A percentile compares a stretch with the other conserved stretches of the same genome.
Evolutionary conservation across 2,329 filamentous ascomycete genomes (phyloP).

Genomic region (Pseudogymnoascus pannorum): DNA sequence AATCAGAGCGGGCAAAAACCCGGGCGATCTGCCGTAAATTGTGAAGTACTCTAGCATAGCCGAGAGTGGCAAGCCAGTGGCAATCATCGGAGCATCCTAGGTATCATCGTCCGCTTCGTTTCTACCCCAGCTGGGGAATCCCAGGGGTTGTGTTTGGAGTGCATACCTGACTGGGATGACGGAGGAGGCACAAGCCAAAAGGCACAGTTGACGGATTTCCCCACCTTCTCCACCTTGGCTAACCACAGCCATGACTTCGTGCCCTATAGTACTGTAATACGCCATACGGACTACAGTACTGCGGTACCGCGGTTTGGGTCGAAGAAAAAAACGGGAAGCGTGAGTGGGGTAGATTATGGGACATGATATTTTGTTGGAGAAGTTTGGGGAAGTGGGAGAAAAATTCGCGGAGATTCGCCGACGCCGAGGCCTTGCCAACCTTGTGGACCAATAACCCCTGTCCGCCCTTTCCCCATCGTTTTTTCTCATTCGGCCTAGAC

Average conservation of each 20-base stretch:
- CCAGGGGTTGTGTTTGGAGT: background rate
- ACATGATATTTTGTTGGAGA: background rate
- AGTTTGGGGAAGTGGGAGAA: background rate
- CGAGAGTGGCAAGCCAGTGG: background rate
- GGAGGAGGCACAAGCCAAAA: background rate
- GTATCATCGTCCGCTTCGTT: background rate
- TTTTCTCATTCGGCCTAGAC: background rate
- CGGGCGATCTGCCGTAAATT: background rate
- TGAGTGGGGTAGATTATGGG: background rate
- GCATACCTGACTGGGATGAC: background rate
- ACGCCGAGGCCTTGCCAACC: background rate
- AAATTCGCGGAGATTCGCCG: background rate
- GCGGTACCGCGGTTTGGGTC: background rate
- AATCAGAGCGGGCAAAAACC: background rate
- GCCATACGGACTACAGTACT: background rate
- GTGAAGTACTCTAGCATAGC: background rate
- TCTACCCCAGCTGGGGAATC: background rate
- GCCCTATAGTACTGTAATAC: background rate
- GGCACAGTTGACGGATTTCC: background rate
- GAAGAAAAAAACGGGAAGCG: background rate
- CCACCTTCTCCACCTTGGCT: background rate
- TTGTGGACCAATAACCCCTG: background rate
- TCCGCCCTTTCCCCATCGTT: background rate
- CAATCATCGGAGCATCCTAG: background rate
- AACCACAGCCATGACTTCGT: background rate